Evolutionary conservation across 257 asterid species (phyloP), one percentile per base, ranked within the genome.

Genomic region (Jacaranda copaia): DNA sequence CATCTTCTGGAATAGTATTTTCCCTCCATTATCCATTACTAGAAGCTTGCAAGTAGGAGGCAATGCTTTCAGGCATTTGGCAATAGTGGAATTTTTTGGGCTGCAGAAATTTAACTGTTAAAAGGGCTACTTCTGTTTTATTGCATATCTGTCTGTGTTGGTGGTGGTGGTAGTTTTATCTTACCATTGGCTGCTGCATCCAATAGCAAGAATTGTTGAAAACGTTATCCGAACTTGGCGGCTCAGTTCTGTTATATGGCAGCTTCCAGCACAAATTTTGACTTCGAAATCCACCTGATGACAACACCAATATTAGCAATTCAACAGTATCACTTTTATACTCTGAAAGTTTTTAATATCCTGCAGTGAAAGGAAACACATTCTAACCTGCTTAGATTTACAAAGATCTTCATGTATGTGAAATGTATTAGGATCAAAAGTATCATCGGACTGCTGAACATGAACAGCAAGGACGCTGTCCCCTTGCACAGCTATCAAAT

Each of bases 21-120:
- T 88, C 25, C 98, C 97, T 56, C 85, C 89, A 49, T 70, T 57
- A 49, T 87, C 94, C 88, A 91, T 84, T 75, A 89, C 84, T 19
- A 89, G 77, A 74, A 93, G 97, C 77, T 83, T 76, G 81, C 98
- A 93, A 68, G 92, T 87, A 7, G 98, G 98, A 87, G 98, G 97
- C 84, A 93, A 67, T 66, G 85, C 84, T 83, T 87, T 93, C 82
- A 85, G 81, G 78, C 16, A 75, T 57, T 81, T 85, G 61, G 88
- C 79, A 8, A 82, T 60, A 9, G 70, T 81, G 20, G 90, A 74
- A 71, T 83, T 81, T 63, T 75, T 75, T 0, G 89, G 81, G 79
- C 93, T 92, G 93, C 85, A 80, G 12, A 80, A 10, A 49, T 42
- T 35, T 46, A 66, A 35, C 40, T 49, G 13, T 68, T 74, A 66